Base-by-base conservation (phyloP, 208 protist species). In the Wallacemonas sp. region DNA sequence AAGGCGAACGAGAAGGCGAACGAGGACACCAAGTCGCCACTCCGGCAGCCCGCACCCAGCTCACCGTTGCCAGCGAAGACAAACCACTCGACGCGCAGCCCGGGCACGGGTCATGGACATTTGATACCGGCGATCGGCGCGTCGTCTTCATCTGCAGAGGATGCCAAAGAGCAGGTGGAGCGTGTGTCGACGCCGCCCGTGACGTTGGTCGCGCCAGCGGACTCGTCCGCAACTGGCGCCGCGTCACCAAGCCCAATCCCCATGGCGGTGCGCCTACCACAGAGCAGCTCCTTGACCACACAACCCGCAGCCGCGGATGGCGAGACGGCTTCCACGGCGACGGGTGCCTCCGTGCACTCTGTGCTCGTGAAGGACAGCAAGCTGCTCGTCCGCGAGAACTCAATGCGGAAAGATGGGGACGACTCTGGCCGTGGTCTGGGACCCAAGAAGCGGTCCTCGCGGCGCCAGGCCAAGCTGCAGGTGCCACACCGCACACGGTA, bases 401-500 rank as follows among this genome's bases (percentile, higher is more conserved):
- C 56, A 5, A 4, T 49, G 6, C 51, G 51, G 15, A 58, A 58
- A 19, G 51, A 58, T 31, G 51, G 26, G 51, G 3, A n/a, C 28
- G 51, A 31, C 51, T 58, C 51, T n/a, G 51, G 51, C 51, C n/a
- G 30, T 12, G 51, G 51, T 22, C 51, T 58, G 1, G 34, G 39
- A 6, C 24, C 27, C 0, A 62, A 72, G 3, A 60, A 67, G 53
- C 46, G 73, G 55, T 51, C 66, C 14, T 70, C 66, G 31, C 62
- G 68, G 49, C 64, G 64, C 26, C 59, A 71, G 19, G 62, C 58
- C 1, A 45, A 64, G 34, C 28, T 77, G 36, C 58, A 53, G 28
- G 63, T 70, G 46, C 62, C 71, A 2, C 61, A 74, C 24, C 70
- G 58, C 45, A 82, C 71, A 12, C 76, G 67, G 21, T 82, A 69